phyloP scores from a whole-genome alignment of 257 asterid species.

The Salvia miltiorrhiza region DNA sequence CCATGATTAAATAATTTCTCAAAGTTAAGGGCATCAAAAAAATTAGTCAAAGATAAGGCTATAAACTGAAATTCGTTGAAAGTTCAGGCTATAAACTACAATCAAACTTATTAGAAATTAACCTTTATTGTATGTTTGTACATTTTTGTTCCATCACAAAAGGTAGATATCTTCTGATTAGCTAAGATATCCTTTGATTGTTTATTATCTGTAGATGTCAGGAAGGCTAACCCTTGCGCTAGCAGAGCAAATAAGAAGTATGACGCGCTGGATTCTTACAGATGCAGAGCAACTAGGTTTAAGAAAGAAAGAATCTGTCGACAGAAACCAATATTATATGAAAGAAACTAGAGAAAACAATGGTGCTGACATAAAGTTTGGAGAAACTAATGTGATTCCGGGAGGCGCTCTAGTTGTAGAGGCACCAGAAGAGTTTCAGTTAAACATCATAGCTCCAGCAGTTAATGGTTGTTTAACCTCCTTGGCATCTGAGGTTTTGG shows the following conservation, averaged over 20 bases:
- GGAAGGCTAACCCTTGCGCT: constrained; percentile 49
- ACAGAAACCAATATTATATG: constrained; percentile 15
- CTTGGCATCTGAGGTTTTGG: constrained; percentile 32
- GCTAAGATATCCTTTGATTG: constrained; percentile 26
- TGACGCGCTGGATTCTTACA: constrained; percentile 42
- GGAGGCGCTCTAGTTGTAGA: constrained; percentile 32
- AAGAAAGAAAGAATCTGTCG: constrained; percentile 26
- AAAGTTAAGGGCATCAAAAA: too few species aligned
- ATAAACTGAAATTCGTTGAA: too few species aligned
- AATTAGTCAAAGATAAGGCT: too few species aligned
- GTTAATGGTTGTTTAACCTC: constrained; percentile 26
- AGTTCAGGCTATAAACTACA: too few species aligned
- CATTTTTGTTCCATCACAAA: neutral
- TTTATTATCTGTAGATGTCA: constrained; percentile 43
- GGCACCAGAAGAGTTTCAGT: constrained; percentile 27
- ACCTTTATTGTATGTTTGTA: neutral
- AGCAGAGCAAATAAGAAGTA: constrained; percentile 43
- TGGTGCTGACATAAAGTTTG: constrained; percentile 28
- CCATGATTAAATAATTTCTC: too few species aligned
- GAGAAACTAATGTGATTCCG: constrained; percentile 24
- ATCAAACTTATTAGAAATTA: constrained; percentile 5
- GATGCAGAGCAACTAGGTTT: constrained; percentile 30
- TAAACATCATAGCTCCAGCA: constrained; percentile 33
- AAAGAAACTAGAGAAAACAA: constrained; percentile 33
- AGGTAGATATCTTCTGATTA: constrained; percentile 16